Base-by-base conservation (phyloP, 208 protist species). In the Trypanosoma caninum region DNA sequence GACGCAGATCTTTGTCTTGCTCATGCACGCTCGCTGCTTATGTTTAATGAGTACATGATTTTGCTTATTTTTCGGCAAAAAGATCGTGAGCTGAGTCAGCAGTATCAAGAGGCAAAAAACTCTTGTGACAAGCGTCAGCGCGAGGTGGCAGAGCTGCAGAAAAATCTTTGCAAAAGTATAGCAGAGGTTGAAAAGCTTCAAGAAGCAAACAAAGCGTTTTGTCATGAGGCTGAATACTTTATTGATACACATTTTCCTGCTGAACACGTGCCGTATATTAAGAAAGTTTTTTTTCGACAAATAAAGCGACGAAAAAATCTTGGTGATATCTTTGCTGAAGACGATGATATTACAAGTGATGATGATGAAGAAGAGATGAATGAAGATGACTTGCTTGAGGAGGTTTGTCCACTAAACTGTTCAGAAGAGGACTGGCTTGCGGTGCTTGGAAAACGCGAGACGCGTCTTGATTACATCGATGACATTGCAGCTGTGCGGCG, bases 21-120 rank as follows among this genome's bases (percentile, higher is more conserved):
- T 3, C 91, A 98, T 42, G 58, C 94, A 8, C 93, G 84, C 20
- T 73, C 97, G 13, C 78, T 98, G 25, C 58, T 98, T 9, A 78
- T 98, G 4, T 97, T 96, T 59, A 69, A 94, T 60, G 97, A 99
- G 80, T 93, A 98, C 28, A 57, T 96, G 52, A 82, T 99, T 35
- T 69, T 98, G 13, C 89, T 96, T 18, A 85, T 97, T 13, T 98
- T 96, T 74, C 91, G 97, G n/a, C 80, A 91, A 14, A 77, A 84
- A 16, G 96, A 98, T 47, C 69, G 78, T 25, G 82, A 75, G 34
- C 73, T 98, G 14, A 73, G 74, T 13, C 27, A 41, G 33, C 82
- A 89, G 37, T 67, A 95, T n/a, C 52, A 77, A 8, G 46, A 69
- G 2, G 74, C 82, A n/a, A 63, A 76, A 42, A 52, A 56, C 11